These are phyloP conservation scores for Malassezia japonica DNA, from an alignment of 1,284 basidiomycete genomes.

Conservation along the genomic window DNA sequence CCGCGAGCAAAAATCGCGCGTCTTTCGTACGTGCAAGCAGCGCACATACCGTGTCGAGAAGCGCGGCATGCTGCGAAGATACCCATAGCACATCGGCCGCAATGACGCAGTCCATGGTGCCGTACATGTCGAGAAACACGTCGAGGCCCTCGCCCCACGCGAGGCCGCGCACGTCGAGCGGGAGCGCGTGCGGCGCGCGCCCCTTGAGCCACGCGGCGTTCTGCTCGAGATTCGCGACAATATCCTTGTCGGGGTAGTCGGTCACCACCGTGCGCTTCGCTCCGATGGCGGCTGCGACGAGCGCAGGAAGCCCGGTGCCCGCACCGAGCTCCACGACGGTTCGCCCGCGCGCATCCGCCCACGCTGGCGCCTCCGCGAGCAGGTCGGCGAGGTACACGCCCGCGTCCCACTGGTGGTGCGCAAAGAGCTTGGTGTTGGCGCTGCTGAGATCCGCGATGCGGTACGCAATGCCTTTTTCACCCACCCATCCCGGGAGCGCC, in stretches of 20 bases:
- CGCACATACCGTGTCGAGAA: slow-evolving; percentile 29
- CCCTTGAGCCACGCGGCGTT: slow-evolving; percentile 1
- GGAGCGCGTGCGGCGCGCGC: neutral
- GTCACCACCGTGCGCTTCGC: slow-evolving; percentile 18
- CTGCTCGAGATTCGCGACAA: slow-evolving; percentile 4
- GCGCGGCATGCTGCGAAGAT: slow-evolving; percentile 30
- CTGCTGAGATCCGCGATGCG: slow-evolving; percentile 26
- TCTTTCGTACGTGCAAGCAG: slow-evolving; percentile 20
- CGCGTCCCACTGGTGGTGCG: slow-evolving; percentile 45
- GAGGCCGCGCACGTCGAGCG: slow-evolving; percentile 7
- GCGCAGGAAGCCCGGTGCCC: slow-evolving; percentile 32
- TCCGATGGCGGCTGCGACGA: slow-evolving; percentile 26
- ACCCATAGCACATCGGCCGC: slow-evolving; percentile 45
- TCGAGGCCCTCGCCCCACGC: slow-evolving; percentile 15
- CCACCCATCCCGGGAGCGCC: slow-evolving; percentile 20
- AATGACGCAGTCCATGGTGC: slow-evolving; percentile 26
- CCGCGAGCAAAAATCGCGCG: slow-evolving; percentile 29
- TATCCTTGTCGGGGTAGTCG: slow-evolving; percentile 19
- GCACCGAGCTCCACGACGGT: slow-evolving; percentile 34
- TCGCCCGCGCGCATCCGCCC: slow-evolving; percentile 24
- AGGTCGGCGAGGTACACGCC: slow-evolving; percentile 33
- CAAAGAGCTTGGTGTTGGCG: slow-evolving; percentile 35
- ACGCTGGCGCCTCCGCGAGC: slow-evolving; percentile 17
- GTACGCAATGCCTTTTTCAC: slow-evolving; percentile 17
- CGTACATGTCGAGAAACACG: neutral